A percentile compares a stretch with the other conserved stretches of the same genome.
Evolutionary conservation across 345 rosid genomes (phyloP).

Genomic region (Garcia nutans): DNA sequence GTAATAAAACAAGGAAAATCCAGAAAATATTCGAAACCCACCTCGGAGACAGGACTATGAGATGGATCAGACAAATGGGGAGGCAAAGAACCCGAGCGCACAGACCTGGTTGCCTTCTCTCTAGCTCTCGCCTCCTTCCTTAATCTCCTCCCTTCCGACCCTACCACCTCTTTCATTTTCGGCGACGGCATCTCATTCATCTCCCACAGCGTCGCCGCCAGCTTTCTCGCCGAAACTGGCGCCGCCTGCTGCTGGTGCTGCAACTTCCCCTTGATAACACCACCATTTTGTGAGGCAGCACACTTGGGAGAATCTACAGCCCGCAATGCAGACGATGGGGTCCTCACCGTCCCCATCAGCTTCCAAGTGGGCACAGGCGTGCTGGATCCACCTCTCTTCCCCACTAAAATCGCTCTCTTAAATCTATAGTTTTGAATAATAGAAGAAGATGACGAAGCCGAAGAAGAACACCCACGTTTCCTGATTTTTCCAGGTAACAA

Average conservation of each 20-base stretch:
- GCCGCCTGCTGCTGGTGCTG: slow-evolving; percentile 36
- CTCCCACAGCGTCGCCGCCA: slow-evolving; percentile 98
- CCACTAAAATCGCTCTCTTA: slow-evolving; percentile 80
- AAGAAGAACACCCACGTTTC: slow-evolving; percentile 82
- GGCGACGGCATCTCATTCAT: slow-evolving; percentile 96
- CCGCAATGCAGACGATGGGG: slow-evolving; percentile 55
- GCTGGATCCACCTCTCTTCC: slow-evolving; percentile 80
- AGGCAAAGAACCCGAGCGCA: slow-evolving; percentile 75
- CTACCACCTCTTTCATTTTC: slow-evolving; percentile 37
- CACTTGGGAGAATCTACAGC: slow-evolving; percentile 55
- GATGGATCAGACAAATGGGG: slow-evolving; percentile 96
- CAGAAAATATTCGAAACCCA: slow-evolving; percentile 27
- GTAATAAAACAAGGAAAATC: neutral
- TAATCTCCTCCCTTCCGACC: slow-evolving; percentile 39
- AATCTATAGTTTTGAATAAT: slow-evolving; percentile 70
- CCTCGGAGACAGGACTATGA: slow-evolving; percentile 95
- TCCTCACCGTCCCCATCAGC: slow-evolving; percentile 57
- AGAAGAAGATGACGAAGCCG: slow-evolving; percentile 86
- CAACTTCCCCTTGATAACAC: slow-evolving; percentile 33
- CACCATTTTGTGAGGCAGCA: slow-evolving; percentile 48
- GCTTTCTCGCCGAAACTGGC: slow-evolving; percentile 92
- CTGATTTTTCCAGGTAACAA: slow-evolving; percentile 79
- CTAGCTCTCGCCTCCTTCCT: slow-evolving; percentile 47
- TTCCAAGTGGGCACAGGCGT: slow-evolving; percentile 92
- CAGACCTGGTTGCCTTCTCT: slow-evolving; percentile 58